phyloP scores from a whole-genome alignment of 1,284 basidiomycete genomes.

The Limonomyces culmigenus region DNA sequence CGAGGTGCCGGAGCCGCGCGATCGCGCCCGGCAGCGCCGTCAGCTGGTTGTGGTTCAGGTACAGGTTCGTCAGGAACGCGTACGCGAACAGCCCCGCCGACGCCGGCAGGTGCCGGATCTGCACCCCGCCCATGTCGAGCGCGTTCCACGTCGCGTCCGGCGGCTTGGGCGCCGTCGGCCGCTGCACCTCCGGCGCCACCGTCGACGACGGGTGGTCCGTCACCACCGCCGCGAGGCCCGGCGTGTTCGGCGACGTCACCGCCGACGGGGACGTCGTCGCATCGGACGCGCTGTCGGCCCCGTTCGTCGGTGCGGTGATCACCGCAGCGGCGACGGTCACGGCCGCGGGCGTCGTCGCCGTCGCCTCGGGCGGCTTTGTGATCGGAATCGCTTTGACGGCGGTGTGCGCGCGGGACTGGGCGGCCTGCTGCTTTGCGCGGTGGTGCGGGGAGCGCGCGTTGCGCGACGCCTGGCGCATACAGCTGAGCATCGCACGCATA shows the following conservation, averaged over 20 bases:
- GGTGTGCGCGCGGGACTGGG: conserved; percentile 57
- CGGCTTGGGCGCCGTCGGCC: too few relatives aligned
- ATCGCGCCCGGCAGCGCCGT: conserved; percentile 73
- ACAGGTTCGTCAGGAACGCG: conserved; percentile 82
- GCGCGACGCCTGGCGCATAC: conserved; percentile 24
- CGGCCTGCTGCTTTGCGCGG: conserved; percentile 61
- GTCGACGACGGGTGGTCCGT: conserved; percentile 12
- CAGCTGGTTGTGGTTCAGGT: conserved; percentile 94
- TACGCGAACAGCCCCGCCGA: conserved; percentile 84
- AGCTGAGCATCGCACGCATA: too few relatives aligned
- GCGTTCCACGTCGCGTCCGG: conserved; percentile 75
- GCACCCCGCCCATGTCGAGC: conserved; percentile 92
- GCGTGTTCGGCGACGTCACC: not conserved
- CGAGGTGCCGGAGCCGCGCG: conserved; percentile 71
- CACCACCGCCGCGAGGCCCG: conserved; percentile 9
- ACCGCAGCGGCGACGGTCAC: conserved; percentile 16
- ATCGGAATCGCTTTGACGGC: conserved; percentile 70
- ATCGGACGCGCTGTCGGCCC: conserved; percentile 9
- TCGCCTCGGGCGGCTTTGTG: conserved; percentile 50
- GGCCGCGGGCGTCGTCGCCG: conserved; percentile 26
- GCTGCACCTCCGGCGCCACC: conserved; percentile 18
- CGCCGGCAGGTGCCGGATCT: conserved; percentile 79
- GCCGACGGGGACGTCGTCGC: not conserved
- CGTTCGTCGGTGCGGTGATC: too few relatives aligned
- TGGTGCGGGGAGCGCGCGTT: conserved; percentile 64